Evolutionary conservation across 2,329 filamentous ascomycete genomes (phyloP).

Genomic region (Penicillium sp.): DNA sequence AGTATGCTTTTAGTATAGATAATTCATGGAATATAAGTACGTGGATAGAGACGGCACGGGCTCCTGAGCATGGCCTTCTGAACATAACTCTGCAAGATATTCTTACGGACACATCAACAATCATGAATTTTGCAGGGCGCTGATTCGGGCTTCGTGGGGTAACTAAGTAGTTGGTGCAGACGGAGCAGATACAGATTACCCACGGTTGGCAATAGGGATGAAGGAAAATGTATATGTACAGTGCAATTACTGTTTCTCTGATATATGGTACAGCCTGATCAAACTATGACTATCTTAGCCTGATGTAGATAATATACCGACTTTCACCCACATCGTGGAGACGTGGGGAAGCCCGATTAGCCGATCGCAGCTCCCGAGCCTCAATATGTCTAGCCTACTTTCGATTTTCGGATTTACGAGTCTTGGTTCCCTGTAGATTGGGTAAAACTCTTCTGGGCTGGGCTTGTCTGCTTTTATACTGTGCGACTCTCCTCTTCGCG

Average conservation of each 20-base stretch:
- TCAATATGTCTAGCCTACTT: not conserved
- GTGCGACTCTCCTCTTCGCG: not conserved
- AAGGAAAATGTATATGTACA: not conserved
- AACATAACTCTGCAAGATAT: not conserved
- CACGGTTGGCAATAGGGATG: not conserved
- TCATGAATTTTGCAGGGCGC: not conserved
- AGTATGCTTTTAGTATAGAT: not conserved
- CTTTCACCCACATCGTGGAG: slow-evolving; percentile 9
- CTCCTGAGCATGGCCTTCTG: not conserved
- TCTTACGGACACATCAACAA: not conserved
- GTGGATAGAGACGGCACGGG: not conserved
- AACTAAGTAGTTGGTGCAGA: not conserved
- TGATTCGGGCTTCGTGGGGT: not conserved
- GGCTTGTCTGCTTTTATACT: slow-evolving; percentile 1
- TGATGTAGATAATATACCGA: not conserved
- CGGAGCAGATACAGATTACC: not conserved
- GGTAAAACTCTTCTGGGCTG: slow-evolving; percentile 6
- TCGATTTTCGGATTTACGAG: not conserved
- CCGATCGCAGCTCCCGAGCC: not conserved
- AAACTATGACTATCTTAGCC: not conserved
- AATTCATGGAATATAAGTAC: no score
- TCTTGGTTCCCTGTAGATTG: not conserved
- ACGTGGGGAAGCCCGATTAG: slow-evolving; percentile 12
- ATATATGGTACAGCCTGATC: not conserved
- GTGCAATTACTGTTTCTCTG: not conserved